A percentile compares a stretch with the other conserved stretches of the same genome.
These are phyloP conservation scores for Ophiostoma pallidulum DNA, from an alignment of 2,329 filamentous ascomycete genomes.

Conservation along the genomic window DNA sequence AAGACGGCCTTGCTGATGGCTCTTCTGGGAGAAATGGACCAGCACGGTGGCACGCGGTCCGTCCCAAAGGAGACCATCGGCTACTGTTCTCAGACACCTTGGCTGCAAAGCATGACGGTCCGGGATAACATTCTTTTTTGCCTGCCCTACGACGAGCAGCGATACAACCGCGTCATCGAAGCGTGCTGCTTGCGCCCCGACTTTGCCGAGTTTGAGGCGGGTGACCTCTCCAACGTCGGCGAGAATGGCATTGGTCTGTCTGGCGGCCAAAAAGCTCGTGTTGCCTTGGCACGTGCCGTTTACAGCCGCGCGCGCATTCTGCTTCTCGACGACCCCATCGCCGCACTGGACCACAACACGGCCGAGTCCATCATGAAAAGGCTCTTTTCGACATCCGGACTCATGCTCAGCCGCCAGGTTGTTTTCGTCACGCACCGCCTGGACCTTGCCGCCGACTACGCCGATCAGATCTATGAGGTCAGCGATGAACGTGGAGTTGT, in stretches of 20 bases:
- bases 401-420: constrained; percentile 53
- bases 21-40: constrained; percentile 57
- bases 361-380: constrained; percentile 52
- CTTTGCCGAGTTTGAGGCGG: constrained; percentile 44
- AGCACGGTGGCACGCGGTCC: constrained; percentile 39
- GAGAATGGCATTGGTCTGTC: constrained; percentile 55
- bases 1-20: constrained; percentile 53
- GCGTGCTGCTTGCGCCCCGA: constrained; percentile 51
- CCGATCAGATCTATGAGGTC: constrained; percentile 65
- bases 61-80: constrained; percentile 42
- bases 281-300: constrained; percentile 52
- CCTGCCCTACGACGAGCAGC: constrained; percentile 38
- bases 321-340: constrained; percentile 54
- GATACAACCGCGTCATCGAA: constrained; percentile 52
- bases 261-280: constrained; percentile 53
- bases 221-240: constrained; percentile 50
- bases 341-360: constrained; percentile 53
- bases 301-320: constrained; percentile 50
- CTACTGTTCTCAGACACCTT: constrained; percentile 52
- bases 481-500: constrained; percentile 44
- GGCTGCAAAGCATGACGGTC: constrained; percentile 57
- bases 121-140: constrained; percentile 57
- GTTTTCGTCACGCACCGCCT: constrained; percentile 74
- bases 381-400: constrained; percentile 33
- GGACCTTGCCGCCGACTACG: constrained; percentile 65